Base-by-base conservation (phyloP, 2,329 filamentous ascomycete genomes). In the Trichoderma polysporum region DNA sequence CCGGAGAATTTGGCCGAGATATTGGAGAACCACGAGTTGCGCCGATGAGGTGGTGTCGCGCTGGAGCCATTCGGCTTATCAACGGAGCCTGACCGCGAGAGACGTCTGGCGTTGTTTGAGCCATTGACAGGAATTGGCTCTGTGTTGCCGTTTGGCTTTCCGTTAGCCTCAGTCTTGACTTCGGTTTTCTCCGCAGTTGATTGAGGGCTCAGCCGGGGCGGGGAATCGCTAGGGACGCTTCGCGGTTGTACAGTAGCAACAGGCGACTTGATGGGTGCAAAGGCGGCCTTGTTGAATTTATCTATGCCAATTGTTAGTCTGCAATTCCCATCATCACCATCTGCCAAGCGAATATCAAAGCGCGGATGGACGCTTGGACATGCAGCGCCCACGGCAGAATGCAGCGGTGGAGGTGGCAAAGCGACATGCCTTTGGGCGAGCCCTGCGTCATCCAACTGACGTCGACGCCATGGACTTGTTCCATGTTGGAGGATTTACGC, bases 1-100 rank as follows among this genome's bases (percentile, higher is more conserved):
- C 88, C 88, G 2, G 91, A 93, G 80, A 98, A 97, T 76, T 97
- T 97, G 71, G 92, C 94, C 70, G 93, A 96, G 71, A 98, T 88
- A 75, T 89, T 97, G 66, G 92, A 92, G 74, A 98, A 94, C 95
- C 95, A 99, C 15, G 94, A 97, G 69, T 89, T 90, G 70, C 93
- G 86, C 62, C 87, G 83, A 53, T 82, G 80, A 8, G 81, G 77
- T 2, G 81, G 78, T 41, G 79, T 74, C 66, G 75, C 72, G 65
- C 71, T 70, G 62, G 72, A 68, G 25, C 69, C 68, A 39, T 47
- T 67, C 45, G 73, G 72, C 66, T 76, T 79, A 10, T 80, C 79
- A 68, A 76, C 71, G n/a, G 78, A 80, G 29, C 73, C 71, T 12
- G 78, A 79, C 56, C 78, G 73, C 35, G 77, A 75, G 2, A 71